Evolutionary conservation across 2,329 filamentous ascomycete genomes (phyloP).

Genomic region (Nothophaeocryptopus gaeumannii): DNA sequence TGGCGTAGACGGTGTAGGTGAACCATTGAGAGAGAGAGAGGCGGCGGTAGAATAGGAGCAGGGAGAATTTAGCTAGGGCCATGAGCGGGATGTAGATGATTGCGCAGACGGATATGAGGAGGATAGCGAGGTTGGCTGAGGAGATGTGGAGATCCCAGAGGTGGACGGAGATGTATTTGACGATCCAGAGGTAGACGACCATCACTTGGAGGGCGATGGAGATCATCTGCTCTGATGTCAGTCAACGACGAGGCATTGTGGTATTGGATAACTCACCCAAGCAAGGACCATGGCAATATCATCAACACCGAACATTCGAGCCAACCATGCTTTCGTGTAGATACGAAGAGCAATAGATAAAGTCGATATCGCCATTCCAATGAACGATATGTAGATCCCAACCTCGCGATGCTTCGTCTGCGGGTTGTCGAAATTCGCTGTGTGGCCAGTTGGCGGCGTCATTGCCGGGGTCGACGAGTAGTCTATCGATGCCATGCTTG

Average conservation of each 20-base stretch:
- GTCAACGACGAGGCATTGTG: background rate
- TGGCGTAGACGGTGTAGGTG: conserved; percentile 6
- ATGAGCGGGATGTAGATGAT: conserved; percentile 16
- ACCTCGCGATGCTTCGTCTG: conserved; percentile 9
- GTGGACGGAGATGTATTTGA: conserved; percentile 12
- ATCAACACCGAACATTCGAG: conserved; percentile 15
- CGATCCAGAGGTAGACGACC: conserved; percentile 10
- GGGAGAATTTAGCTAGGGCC: conserved; percentile 15
- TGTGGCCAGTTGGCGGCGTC: conserved; percentile 10
- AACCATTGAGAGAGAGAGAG: conserved; percentile 14
- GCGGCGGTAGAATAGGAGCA: conserved; percentile 14
- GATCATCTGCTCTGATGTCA: conserved; percentile 8
- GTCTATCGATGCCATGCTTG: too few species aligned
- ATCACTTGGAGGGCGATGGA: conserved; percentile 15
- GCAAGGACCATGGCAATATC: conserved; percentile 15
- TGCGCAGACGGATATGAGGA: conserved; percentile 12
- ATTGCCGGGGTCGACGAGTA: conserved; percentile 3
- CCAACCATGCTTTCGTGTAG: conserved; percentile 17
- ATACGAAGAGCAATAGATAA: conserved; percentile 10
- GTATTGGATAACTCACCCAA: conserved; percentile 6
- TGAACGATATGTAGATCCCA: conserved; percentile 12
- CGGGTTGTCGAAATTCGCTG: conserved; percentile 9
- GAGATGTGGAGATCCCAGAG: conserved; percentile 12
- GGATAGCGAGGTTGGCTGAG: conserved; percentile 4
- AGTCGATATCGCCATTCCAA: conserved; percentile 18